A percentile compares a stretch with the other conserved stretches of the same genome.
These are phyloP conservation scores for Calocybe gangraenosa DNA, from an alignment of 768 basidiomycete species.

Conservation along the genomic window DNA sequence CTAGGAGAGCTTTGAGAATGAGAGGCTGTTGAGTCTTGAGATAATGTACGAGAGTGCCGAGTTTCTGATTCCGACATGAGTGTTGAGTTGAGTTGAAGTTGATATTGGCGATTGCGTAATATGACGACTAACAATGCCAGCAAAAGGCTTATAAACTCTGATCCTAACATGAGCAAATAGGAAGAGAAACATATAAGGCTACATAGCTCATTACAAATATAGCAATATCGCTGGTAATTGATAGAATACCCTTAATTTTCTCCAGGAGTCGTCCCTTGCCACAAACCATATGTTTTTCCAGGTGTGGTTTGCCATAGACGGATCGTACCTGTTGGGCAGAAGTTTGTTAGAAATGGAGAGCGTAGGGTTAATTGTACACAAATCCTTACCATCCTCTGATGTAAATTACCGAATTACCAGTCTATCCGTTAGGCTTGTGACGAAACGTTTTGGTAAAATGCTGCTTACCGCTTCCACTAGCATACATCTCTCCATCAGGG, in stretches of 20 bases:
- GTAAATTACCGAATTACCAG: constrained; percentile 1
- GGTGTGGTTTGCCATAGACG: constrained; percentile 97
- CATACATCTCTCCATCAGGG: constrained; percentile 97
- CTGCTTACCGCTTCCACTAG: constrained; percentile 88
- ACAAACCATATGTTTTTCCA: constrained; percentile 88
- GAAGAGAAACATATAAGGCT: too few relatives aligned
- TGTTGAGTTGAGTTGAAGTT: neutral
- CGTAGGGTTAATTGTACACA: neutral
- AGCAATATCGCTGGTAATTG: constrained; percentile 21
- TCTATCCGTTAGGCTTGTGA: neutral
- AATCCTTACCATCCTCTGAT: constrained; percentile 64
- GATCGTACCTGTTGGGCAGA: constrained; percentile 76
- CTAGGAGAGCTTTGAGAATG: constrained; percentile 14
- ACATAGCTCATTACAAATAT: constrained; percentile 17
- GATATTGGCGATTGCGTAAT: constrained; percentile 12
- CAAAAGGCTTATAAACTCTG: constrained; percentile 1
- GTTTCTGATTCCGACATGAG: constrained; percentile 12
- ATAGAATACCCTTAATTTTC: constrained; percentile 39
- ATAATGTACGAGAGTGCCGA: constrained; percentile 20
- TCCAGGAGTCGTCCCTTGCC: constrained; percentile 59
- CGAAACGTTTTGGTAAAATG: constrained; percentile 6
- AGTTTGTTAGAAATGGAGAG: constrained; percentile 1
- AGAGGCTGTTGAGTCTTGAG: constrained; percentile 12
- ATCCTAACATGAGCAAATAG: constrained; percentile 11
- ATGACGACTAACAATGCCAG: constrained; percentile 6